Percentiles rank a stretch among this genome's conserved stretches.
Evolutionary conservation across 257 asterid genomes (phyloP).

Genomic region (Cordia subcordata): DNA sequence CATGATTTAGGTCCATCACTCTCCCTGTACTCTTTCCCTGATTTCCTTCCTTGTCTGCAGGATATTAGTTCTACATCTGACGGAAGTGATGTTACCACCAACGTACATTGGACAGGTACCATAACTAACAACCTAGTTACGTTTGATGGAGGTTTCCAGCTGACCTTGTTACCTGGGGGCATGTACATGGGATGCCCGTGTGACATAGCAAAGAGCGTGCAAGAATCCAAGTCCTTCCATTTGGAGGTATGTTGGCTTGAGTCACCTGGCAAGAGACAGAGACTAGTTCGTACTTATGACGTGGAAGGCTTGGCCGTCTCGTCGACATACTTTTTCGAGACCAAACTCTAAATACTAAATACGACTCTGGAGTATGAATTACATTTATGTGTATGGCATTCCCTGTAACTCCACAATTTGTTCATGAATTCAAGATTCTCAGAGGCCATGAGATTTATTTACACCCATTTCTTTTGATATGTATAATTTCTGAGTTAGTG

Average conservation of each 20-base stretch:
- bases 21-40: background rate
- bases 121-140: conserved; percentile 49
- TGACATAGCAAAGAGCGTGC: conserved; percentile 67
- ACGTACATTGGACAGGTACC: conserved; percentile 82
- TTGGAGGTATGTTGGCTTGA: conserved; percentile 89
- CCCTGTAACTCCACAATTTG: too few relatives aligned
- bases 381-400: too few relatives aligned
- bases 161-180: conserved; percentile 73
- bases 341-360: conserved; percentile 42
- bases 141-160: conserved; percentile 71
- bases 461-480: too few relatives aligned
- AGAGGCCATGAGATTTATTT: too few relatives aligned
- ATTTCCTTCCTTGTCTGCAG: conserved; percentile 26
- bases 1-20: too few relatives aligned
- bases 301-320: conserved; percentile 85
- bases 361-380: background rate
- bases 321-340: conserved; percentile 72
- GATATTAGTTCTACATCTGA: conserved; percentile 51
- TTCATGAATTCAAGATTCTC: too few relatives aligned
- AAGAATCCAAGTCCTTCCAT: conserved; percentile 79
- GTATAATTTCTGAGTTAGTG: too few relatives aligned
- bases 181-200: conserved; percentile 88
- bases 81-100: conserved; percentile 51
- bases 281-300: conserved; percentile 85
- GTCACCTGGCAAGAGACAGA: conserved; percentile 69